Percentiles rank a stretch among this genome's conserved stretches.
These are phyloP conservation scores for Citrus unshiu DNA, from an alignment of 345 rosid genomes.

Conservation along the genomic window DNA sequence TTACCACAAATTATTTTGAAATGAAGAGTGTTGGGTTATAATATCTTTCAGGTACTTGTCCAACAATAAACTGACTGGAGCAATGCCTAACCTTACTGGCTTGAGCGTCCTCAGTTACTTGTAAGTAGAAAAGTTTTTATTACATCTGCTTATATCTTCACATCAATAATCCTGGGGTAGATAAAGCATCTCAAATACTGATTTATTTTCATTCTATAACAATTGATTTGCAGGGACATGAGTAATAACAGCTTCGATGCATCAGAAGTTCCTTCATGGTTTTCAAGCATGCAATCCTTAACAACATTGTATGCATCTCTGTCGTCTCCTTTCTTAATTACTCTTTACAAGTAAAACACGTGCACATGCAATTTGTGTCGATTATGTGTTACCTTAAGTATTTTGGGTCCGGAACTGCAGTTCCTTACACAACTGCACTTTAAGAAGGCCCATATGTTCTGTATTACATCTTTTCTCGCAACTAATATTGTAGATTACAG, in stretches of 20 bases:
- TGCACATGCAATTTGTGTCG: too few species aligned
- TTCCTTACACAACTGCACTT: background rate
- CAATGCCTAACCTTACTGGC: constrained; percentile 56
- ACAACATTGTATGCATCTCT: constrained; percentile 65
- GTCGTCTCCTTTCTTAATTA: background rate
- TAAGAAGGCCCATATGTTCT: background rate
- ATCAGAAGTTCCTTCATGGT: constrained; percentile 62
- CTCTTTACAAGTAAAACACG: background rate
- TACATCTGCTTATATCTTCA: background rate
- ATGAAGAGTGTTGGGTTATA: background rate
- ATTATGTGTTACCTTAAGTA: background rate
- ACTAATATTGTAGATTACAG: background rate
- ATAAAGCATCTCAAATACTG: background rate
- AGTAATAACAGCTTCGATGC: constrained; percentile 64
- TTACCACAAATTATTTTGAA: background rate
- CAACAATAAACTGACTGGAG: constrained; percentile 57
- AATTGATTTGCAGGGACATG: constrained; percentile 55
- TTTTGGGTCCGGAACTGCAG: too few species aligned
- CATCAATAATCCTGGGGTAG: background rate
- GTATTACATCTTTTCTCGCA: background rate
- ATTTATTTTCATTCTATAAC: background rate
- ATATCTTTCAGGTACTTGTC: constrained; percentile 61
- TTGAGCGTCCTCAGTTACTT: constrained; percentile 50
- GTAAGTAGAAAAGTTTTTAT: constrained; percentile 41
- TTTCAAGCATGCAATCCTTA: constrained; percentile 37